Evolutionary conservation across 2,329 filamentous ascomycete genomes (phyloP).

Genomic region (Corinectria fuckeliana): DNA sequence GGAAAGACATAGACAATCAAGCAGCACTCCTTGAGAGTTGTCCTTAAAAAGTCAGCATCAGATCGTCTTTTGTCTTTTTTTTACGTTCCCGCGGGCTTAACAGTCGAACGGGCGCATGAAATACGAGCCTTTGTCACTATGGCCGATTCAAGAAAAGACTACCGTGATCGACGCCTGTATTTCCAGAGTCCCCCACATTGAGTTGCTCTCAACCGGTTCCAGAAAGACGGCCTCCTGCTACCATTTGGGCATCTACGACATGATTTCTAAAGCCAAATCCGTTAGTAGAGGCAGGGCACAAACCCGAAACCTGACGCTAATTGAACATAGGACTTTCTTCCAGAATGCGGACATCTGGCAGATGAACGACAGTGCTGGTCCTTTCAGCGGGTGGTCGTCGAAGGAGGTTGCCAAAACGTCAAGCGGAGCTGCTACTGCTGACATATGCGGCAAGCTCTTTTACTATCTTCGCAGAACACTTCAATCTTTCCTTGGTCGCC

Average conservation of each 20-base stretch:
- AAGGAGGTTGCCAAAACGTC: neutral
- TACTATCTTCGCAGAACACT: neutral
- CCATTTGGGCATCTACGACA: slow-evolving; percentile 4
- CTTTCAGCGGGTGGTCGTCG: slow-evolving; percentile 5
- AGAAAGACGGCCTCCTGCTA: slow-evolving; percentile 14
- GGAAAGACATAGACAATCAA: neutral
- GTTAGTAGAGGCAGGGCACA: too few species aligned
- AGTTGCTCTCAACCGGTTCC: neutral
- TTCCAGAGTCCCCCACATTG: neutral
- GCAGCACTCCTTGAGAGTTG: neutral
- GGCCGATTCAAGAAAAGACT: neutral
- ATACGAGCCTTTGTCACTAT: neutral
- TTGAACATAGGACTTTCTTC: neutral
- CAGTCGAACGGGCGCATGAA: neutral
- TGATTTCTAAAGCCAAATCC: slow-evolving; percentile 10
- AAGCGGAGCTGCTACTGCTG: neutral
- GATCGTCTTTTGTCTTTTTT: neutral
- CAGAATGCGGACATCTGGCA: neutral
- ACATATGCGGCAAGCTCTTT: slow-evolving; percentile 22
- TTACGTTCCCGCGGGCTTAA: neutral
- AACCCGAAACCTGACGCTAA: neutral
- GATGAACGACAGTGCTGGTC: neutral
- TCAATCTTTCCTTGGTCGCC: neutral
- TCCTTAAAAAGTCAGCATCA: slow-evolving; percentile 4
- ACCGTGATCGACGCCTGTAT: neutral